Conservation (phyloP, 1,139 yeast species). For the Fermentozyma sake region DNA sequence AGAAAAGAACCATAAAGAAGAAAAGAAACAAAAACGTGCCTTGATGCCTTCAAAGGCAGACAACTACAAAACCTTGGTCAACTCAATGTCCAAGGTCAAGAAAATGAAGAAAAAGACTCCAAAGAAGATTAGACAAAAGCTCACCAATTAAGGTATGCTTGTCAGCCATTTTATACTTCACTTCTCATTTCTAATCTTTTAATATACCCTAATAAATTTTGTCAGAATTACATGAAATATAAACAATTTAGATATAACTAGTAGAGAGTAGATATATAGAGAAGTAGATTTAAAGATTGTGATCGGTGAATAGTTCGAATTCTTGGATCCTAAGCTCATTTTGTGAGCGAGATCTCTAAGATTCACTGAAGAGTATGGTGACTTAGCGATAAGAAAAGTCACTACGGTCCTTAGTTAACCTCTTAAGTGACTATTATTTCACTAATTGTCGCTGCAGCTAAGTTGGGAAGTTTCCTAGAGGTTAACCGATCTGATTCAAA, state of each 20-base stretch:
- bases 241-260: constrained; percentile 1
- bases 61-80: constrained; percentile 12
- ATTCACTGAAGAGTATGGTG: too few species aligned
- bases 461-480: too few species aligned
- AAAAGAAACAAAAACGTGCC: constrained; percentile 4
- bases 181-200: not conserved
- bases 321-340: too few species aligned
- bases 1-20: not conserved
- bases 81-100: constrained; percentile 14
- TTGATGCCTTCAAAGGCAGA: constrained; percentile 12
- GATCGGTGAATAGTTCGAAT: too few species aligned
- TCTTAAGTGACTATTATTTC: too few species aligned
- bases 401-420: too few species aligned
- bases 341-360: too few species aligned
- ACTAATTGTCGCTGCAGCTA: too few species aligned
- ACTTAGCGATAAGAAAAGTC: too few species aligned
- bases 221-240: not conserved
- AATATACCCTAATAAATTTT: not conserved
- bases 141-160: constrained; percentile 1
- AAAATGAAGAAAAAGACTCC: constrained; percentile 9
- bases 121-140: not conserved
- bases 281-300: too few species aligned
- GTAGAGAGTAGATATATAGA: too few species aligned
- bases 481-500: too few species aligned
- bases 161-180: not conserved